Conservation (phyloP, 306 rosid genomes). For the Coriaria nepalensis region DNA sequence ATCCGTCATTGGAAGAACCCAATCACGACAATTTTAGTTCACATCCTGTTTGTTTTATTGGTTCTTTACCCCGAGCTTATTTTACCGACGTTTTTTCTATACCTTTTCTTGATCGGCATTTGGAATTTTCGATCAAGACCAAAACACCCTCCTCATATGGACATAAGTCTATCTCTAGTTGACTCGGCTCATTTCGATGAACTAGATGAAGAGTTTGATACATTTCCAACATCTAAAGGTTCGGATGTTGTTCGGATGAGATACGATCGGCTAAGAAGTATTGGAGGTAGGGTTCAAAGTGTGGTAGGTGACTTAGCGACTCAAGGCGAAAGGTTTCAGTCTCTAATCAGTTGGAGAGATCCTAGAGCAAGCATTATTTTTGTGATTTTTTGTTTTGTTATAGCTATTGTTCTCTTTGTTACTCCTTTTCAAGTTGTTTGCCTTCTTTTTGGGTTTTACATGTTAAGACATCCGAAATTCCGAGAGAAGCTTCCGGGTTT, state of each 20-base stretch:
- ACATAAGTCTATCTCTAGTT: constrained; percentile 69
- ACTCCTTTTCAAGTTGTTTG: constrained; percentile 71
- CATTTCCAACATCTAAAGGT: constrained; percentile 60
- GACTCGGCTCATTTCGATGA: constrained; percentile 77
- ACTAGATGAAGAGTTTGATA: constrained; percentile 69
- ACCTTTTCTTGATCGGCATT: constrained; percentile 78
- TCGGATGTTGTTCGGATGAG: constrained; percentile 59
- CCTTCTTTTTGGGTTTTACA: constrained; percentile 48
- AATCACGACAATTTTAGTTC: constrained; percentile 63
- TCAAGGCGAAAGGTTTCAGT: constrained; percentile 86
- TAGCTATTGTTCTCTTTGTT: constrained; percentile 59
- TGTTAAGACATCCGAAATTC: constrained; percentile 66
- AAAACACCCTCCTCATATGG: constrained; percentile 88
- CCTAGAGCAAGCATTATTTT: constrained; percentile 76
- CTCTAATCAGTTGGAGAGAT: constrained; percentile 80
- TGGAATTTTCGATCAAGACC: constrained; percentile 83
- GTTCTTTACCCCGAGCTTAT: constrained; percentile 73
- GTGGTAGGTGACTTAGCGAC: constrained; percentile 78
- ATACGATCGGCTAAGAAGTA: constrained; percentile 70
- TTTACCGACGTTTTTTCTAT: constrained; percentile 69
- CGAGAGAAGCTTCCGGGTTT: constrained; percentile 66
- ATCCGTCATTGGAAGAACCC: constrained; percentile 90
- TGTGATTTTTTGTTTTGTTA: constrained; percentile 47
- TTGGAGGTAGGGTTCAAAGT: constrained; percentile 76
- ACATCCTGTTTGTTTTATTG: constrained; percentile 64